Base-by-base conservation (phyloP, 768 basidiomycete genomes). In the Boletus bicolor region DNA sequence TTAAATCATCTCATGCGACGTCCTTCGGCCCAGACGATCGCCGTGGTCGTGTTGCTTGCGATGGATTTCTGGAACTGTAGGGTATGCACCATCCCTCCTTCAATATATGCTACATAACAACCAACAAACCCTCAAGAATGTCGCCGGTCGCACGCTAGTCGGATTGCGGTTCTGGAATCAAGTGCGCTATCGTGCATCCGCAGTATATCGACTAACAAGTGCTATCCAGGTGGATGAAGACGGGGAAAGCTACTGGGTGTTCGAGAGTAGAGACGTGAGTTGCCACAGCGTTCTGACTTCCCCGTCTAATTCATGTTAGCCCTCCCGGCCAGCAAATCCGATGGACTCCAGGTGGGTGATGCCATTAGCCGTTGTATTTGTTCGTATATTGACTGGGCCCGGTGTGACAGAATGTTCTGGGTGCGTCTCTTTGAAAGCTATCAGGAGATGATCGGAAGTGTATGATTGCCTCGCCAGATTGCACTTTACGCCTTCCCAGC, bases 11-110 rank as follows among this genome's bases (percentile, higher is more conserved):
- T 52, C 42, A 51, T 41, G 24, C 37, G 17, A 21, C 45, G 42
- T 49, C 28, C 26, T 26, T 47, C 49, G 60, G 30, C 54, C 24
- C 64, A 87, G 85, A 96, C 94, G 26, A 95, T 99, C 4, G 72
- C 83, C 9, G 96, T 98, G 0, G 97, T 98, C 21, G 86, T 98
- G 2, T 77, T 99, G 15, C 82, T 99, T 26, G 90, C 95, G 0
- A 89, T 96, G 83, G 97, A 99, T 74, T 99, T 99, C 72, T 99
- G 96, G 97, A 98, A 96, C 64, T 93, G 92, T 62, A 78, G 94
- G 69, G 92, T 93, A 66, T 57, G 83, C 56, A 30, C 45, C 37
- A 9, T 52, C 21, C 46, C 46, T 12, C 10, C 14, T 48, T 7
- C 6, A 2, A 26, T 36, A n/a, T n/a, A 28, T 11, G 37, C 51